Evolutionary conservation across 306 rosid genomes (phyloP), one percentile per base, ranked within the genome.

Genomic region (Prunus armeniaca): DNA sequence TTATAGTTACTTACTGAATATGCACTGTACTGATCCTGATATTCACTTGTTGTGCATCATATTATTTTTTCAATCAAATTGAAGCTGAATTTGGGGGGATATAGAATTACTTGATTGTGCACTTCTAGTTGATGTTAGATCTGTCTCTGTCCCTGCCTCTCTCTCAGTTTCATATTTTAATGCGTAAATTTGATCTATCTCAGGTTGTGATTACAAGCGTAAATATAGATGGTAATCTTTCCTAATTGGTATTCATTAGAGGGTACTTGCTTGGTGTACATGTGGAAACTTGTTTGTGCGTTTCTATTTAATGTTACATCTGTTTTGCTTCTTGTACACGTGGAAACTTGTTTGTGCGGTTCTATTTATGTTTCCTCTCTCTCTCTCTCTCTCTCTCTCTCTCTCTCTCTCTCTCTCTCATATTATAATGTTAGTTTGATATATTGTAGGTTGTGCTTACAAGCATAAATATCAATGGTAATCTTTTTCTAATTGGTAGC

Each of bases 151-250:
- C 72, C 46, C 6, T 41, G 4, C 45, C 50, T 65, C 6, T 55
- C 20, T 20, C 45, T 51, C 65, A 4, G 43, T 64, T 82, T 43
- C 32, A 50, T 20, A 6, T 0, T 72, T 11, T 75, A 45, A 82
- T 74, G 72, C 24, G 38, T 60, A 49, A 73, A 28, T 74, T 57
- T 68, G n/a, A 56, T 62, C 14, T 64, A 49, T 64, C 74, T 20
- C 89, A 92, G 96, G 91, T 92, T 78, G 91, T 92, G 80, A 80
- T 87, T 78, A 89, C 91, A 69, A 88, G 97, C 87, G 82, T 88
- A 75, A 84, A 66, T 71, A 82, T 88, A 64, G 83, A 85, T 2
- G 88, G 86, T 12, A 68, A 76, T 65, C 91, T 88, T 45, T 82
- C 45, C 83, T 85, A 58, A 85, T 85, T 61, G 89, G 91, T 62